Conservation (phyloP, 1,139 yeast genomes). For the Diutina siamensis region DNA sequence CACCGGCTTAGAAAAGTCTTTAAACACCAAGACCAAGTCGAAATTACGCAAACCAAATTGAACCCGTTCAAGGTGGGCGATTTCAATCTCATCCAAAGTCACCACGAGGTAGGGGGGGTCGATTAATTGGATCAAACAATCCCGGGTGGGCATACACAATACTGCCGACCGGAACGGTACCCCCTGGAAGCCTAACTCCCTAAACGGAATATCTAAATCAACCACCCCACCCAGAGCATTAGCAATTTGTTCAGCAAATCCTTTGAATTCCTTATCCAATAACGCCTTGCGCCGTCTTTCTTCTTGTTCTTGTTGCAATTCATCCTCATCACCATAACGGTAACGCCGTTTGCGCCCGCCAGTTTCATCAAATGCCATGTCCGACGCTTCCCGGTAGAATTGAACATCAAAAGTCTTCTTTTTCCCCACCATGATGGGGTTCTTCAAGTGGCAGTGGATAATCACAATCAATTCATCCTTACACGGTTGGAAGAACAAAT, state of each 20-base stretch:
- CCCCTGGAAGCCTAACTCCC: slow-evolving; percentile 96
- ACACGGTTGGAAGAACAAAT: slow-evolving; percentile 90
- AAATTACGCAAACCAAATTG: slow-evolving; percentile 95
- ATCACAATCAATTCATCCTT: slow-evolving; percentile 89
- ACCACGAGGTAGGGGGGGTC: slow-evolving; percentile 94
- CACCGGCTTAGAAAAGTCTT: slow-evolving; percentile 79
- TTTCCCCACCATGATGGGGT: slow-evolving; percentile 92
- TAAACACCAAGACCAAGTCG: slow-evolving; percentile 89
- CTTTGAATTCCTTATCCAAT: slow-evolving; percentile 83
- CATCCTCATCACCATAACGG: slow-evolving; percentile 97
- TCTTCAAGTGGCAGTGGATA: slow-evolving; percentile 85
- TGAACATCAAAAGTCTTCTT: slow-evolving; percentile 93
- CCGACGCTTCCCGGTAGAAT: slow-evolving; percentile 93
- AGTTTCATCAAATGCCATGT: slow-evolving; percentile 93
- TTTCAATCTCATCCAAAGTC: slow-evolving; percentile 82
- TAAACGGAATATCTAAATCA: slow-evolving; percentile 87
- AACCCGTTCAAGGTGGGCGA: slow-evolving; percentile 93
- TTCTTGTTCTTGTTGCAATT: slow-evolving; percentile 96
- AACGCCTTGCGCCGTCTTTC: slow-evolving; percentile 88
- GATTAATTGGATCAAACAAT: slow-evolving; percentile 84
- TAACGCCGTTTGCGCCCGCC: slow-evolving; percentile 86
- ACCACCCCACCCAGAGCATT: slow-evolving; percentile 74
- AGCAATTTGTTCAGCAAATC: slow-evolving; percentile 82
- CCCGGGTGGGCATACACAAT: slow-evolving; percentile 93
- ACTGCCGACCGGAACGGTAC: slow-evolving; percentile 95